These are phyloP conservation scores for Pythium graminicola DNA, from an alignment of 352 stramenopile genomes.

Conservation along the genomic window DNA sequence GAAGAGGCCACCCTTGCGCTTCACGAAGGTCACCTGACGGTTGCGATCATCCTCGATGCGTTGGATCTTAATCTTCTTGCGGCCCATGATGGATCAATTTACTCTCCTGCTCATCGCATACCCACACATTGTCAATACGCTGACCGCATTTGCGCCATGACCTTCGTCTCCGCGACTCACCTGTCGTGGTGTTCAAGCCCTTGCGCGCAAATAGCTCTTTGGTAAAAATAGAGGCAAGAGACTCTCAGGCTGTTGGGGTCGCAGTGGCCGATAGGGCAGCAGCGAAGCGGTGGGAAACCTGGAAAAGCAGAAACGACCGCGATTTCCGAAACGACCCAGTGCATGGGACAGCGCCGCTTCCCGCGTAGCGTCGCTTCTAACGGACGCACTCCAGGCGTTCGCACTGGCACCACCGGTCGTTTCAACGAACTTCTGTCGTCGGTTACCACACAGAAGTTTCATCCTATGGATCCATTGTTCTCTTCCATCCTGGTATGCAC, in stretches of 20 bases:
- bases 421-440: background rate
- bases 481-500: too few species aligned
- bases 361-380: slow-evolving; percentile 8
- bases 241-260: background rate
- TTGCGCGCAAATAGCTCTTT: slow-evolving; percentile 22
- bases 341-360: slow-evolving; percentile 10
- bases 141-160: background rate
- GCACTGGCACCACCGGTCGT: background rate
- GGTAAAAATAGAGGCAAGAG: slow-evolving; percentile 23
- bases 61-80: slow-evolving; percentile 88
- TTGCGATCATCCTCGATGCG: slow-evolving; percentile 83
- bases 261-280: background rate
- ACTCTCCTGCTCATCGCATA: background rate
- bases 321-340: background rate
- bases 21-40: slow-evolving; percentile 76
- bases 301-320: slow-evolving; percentile 5
- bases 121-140: background rate
- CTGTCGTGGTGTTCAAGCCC: slow-evolving; percentile 4
- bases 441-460: slow-evolving; percentile 4
- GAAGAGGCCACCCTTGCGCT: slow-evolving; percentile 81
- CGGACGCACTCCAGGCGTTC: background rate
- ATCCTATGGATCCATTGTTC: background rate
- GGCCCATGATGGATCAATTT: slow-evolving; percentile 65
- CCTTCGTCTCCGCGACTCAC: background rate
- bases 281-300: background rate